Conservation (phyloP, 1,284 basidiomycete genomes). For the Tetrapyrgos nigripes region DNA sequence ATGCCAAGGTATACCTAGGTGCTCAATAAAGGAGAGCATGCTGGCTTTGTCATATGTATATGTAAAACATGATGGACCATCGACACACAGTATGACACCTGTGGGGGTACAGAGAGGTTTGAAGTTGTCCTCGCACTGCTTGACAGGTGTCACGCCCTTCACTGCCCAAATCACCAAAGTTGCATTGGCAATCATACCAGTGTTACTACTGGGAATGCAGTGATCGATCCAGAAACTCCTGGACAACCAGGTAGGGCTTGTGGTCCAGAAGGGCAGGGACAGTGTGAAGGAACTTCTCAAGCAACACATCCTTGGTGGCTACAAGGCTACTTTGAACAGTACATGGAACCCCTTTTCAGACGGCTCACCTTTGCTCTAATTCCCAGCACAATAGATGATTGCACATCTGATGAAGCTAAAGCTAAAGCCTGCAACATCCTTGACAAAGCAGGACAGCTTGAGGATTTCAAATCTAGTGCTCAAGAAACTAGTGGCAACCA, state of each 20-base stretch:
- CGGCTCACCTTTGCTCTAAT: too few species aligned
- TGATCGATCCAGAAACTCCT: conserved; percentile 29
- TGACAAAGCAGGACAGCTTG: too few species aligned
- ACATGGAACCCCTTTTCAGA: conserved; percentile 24
- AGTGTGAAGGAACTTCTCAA: conserved; percentile 23
- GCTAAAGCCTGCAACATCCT: too few species aligned
- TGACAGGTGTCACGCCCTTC: conserved; percentile 22
- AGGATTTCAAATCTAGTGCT: too few species aligned
- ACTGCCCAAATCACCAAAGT: conserved; percentile 32
- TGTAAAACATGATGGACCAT: background rate
- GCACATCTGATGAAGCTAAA: too few species aligned
- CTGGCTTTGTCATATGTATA: conserved; percentile 26
- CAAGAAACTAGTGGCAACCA: too few species aligned
- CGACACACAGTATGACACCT: conserved; percentile 18
- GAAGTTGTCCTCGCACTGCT: conserved; percentile 39
- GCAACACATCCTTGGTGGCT: conserved; percentile 33
- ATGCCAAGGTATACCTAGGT: conserved; percentile 35
- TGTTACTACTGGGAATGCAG: conserved; percentile 30
- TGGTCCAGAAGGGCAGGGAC: conserved; percentile 27
- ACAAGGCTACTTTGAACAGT: conserved; percentile 31
- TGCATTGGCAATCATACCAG: conserved; percentile 38
- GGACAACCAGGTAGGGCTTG: conserved; percentile 29
- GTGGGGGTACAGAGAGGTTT: background rate
- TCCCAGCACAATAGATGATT: too few species aligned
- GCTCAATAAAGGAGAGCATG: conserved; percentile 23